Percentiles rank a stretch among this genome's conserved stretches.
These are phyloP conservation scores for Colletotrichum costaricense DNA, from an alignment of 2,329 filamentous ascomycete genomes.

Conservation along the genomic window DNA sequence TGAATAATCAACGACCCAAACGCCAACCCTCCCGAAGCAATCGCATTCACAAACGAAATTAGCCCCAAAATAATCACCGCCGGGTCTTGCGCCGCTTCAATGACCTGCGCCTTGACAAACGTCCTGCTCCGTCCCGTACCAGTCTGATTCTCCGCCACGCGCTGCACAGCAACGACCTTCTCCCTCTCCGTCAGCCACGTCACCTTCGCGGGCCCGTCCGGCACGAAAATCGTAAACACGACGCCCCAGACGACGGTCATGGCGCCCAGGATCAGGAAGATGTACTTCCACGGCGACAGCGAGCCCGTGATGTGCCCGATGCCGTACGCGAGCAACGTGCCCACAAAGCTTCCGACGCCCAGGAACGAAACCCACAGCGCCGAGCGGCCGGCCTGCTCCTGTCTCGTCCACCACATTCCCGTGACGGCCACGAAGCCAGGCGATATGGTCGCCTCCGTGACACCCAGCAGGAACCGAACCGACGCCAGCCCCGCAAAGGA, in stretches of 20 bases:
- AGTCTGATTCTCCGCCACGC: constrained; percentile 43
- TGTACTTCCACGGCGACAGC: constrained; percentile 46
- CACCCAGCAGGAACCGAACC: constrained; percentile 50
- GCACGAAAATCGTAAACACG: constrained; percentile 43
- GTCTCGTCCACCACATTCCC: constrained; percentile 52
- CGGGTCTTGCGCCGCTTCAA: constrained; percentile 39
- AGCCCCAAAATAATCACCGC: constrained; percentile 40
- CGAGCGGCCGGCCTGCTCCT: constrained; percentile 50
- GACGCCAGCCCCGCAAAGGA: constrained; percentile 46
- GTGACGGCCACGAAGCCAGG: constrained; percentile 51
- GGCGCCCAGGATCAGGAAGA: constrained; percentile 49
- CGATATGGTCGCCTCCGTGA: constrained; percentile 47
- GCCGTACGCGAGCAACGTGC: constrained; percentile 48
- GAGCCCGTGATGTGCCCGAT: constrained; percentile 44
- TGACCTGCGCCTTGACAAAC: constrained; percentile 27
- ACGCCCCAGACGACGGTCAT: constrained; percentile 43
- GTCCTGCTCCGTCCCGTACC: constrained; percentile 36
- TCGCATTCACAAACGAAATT: constrained; percentile 29
- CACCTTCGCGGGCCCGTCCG: constrained; percentile 43
- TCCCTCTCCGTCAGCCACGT: constrained; percentile 44
- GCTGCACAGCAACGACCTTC: constrained; percentile 42
- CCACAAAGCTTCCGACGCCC: constrained; percentile 48
- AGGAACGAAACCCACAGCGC: constrained; percentile 52
- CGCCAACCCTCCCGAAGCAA: constrained; percentile 21
- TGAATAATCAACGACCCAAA: constrained; percentile 55